Percentiles rank a stretch among this genome's conserved stretches.
Conservation (phyloP, 345 rosid species). For the Euclidium syriacum region DNA sequence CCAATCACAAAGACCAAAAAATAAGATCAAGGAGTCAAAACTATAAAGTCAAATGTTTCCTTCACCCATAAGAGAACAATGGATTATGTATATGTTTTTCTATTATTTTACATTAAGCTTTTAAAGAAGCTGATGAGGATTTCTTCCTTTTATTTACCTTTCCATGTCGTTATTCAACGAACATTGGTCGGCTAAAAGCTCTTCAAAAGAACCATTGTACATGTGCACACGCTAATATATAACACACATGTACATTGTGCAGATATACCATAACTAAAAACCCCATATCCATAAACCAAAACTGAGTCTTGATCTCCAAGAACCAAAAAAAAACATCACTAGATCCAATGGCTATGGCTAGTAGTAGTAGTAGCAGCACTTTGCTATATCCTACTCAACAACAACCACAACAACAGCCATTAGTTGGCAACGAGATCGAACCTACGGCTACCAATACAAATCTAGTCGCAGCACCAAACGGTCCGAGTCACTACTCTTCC, state of each 20-base stretch:
- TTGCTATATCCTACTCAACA: conserved; percentile 21
- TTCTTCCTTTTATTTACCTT: conserved; percentile 22
- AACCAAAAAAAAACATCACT: neutral
- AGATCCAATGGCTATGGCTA: conserved; percentile 10
- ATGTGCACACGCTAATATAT: conserved; percentile 22
- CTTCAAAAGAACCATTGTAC: neutral
- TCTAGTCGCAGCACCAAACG: conserved; percentile 15
- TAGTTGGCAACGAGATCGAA: conserved; percentile 9
- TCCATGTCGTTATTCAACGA: conserved; percentile 25
- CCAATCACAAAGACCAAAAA: neutral
- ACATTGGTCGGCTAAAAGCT: conserved; percentile 23
- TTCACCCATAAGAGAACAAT: conserved; percentile 28
- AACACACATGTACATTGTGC: neutral
- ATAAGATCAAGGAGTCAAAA: neutral
- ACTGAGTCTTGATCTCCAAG: neutral
- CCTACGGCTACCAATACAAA: conserved; percentile 16
- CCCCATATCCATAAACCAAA: neutral
- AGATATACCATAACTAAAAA: neutral
- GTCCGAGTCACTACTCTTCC: conserved; percentile 28
- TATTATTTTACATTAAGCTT: conserved; percentile 9
- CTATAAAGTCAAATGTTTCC: conserved; percentile 17
- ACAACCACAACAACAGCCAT: conserved; percentile 25
- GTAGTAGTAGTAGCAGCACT: conserved; percentile 8
- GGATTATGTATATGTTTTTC: neutral
- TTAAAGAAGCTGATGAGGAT: conserved; percentile 33